Evolutionary conservation across 1,284 basidiomycete species (phyloP).

Genomic region (Tylopilus sp.): DNA sequence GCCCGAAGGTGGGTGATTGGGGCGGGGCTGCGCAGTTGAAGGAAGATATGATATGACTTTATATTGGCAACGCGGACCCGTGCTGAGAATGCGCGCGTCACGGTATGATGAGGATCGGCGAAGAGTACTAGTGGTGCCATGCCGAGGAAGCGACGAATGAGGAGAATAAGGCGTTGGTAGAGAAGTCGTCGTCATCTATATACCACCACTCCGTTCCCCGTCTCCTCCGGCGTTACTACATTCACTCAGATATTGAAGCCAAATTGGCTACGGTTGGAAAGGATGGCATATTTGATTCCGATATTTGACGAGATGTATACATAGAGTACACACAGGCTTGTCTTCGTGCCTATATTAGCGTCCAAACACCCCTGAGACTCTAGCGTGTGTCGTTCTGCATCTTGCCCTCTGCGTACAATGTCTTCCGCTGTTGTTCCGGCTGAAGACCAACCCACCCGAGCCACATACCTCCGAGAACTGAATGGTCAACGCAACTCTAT

Average conservation of each 20-base stretch:
- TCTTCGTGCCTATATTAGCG: constrained; percentile 7
- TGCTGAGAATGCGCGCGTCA: too few species aligned
- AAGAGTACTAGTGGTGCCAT: too few species aligned
- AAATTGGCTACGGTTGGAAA: constrained; percentile 31
- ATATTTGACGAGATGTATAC: constrained; percentile 27
- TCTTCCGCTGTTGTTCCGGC: constrained; percentile 3
- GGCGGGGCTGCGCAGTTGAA: constrained; percentile 51
- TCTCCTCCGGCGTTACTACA: too few species aligned
- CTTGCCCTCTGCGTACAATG: constrained; percentile 22
- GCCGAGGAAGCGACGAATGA: constrained; percentile 6
- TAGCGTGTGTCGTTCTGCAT: not conserved
- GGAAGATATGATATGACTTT: constrained; percentile 52
- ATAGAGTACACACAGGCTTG: not conserved
- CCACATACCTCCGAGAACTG: constrained; percentile 2
- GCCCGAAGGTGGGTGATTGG: constrained; percentile 66
- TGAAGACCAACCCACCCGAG: constrained; percentile 14
- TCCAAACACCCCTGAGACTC: not conserved
- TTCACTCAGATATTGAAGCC: too few species aligned
- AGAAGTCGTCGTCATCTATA: constrained; percentile 18
- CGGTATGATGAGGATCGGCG: too few species aligned
- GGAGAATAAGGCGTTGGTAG: constrained; percentile 6
- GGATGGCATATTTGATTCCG: constrained; percentile 42
- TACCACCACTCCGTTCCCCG: too few species aligned
- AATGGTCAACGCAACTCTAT: constrained; percentile 34
- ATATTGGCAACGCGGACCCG: too few species aligned